Evolutionary conservation across 805 yeast species (phyloP).

Genomic region (Lipomyces starkeyi): DNA sequence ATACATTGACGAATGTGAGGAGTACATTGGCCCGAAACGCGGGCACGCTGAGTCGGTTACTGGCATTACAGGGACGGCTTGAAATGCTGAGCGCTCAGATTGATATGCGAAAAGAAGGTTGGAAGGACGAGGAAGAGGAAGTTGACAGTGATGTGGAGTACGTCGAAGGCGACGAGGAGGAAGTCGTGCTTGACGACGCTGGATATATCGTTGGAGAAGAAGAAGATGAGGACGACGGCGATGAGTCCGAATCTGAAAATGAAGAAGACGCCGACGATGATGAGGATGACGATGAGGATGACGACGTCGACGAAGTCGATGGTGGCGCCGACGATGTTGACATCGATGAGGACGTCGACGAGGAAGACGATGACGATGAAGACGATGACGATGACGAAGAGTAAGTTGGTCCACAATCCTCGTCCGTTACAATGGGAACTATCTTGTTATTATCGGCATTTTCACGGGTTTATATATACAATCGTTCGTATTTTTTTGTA

Average conservation of each 20-base stretch:
- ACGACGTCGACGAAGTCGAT: slow-evolving; percentile 41
- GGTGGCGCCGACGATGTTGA: slow-evolving; percentile 42
- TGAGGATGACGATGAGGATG: slow-evolving; percentile 48
- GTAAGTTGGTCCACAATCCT: background rate
- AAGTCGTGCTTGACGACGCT: slow-evolving; percentile 22
- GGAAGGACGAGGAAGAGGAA: slow-evolving; percentile 45
- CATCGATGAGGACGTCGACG: slow-evolving; percentile 38
- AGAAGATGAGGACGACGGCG: slow-evolving; percentile 47
- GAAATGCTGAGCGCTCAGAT: slow-evolving; percentile 79
- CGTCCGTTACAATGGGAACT: background rate
- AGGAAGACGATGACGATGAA: slow-evolving; percentile 36
- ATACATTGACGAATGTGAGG: slow-evolving; percentile 63
- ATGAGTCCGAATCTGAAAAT: slow-evolving; percentile 52
- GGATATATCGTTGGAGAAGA: slow-evolving; percentile 56
- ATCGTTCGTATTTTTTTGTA: background rate
- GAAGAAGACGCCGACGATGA: slow-evolving; percentile 49
- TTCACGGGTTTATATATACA: slow-evolving; percentile 3
- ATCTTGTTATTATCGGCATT: slow-evolving; percentile 3
- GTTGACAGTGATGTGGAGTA: slow-evolving; percentile 47
- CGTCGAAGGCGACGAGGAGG: slow-evolving; percentile 46
- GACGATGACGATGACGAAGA: slow-evolving; percentile 20
- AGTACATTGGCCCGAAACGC: slow-evolving; percentile 61
- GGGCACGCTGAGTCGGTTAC: slow-evolving; percentile 65
- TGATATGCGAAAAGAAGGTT: slow-evolving; percentile 61
- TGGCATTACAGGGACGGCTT: slow-evolving; percentile 85